Conservation (phyloP, 2,329 filamentous ascomycete species). For the Cercospora berteroae region DNA sequence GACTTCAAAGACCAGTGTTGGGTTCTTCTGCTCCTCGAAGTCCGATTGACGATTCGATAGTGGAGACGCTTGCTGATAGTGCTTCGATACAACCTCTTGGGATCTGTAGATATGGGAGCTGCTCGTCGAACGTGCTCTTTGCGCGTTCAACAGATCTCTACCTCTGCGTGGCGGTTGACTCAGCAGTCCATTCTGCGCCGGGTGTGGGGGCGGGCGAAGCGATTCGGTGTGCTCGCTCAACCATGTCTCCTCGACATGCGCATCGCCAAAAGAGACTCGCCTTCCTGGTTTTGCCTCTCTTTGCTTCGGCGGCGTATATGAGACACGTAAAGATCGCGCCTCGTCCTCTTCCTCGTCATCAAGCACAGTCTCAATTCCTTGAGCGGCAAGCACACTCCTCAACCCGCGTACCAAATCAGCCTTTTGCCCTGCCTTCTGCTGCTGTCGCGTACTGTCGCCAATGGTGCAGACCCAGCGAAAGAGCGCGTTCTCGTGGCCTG, state of each 20-base stretch:
- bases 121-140: conserved; percentile 29
- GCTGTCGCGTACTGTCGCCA: conserved; percentile 51
- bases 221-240: conserved; percentile 35
- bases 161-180: conserved; percentile 25
- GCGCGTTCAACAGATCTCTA: conserved; percentile 6
- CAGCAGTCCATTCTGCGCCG: conserved; percentile 16
- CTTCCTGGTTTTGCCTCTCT: conserved; percentile 37
- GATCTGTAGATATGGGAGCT: conserved; percentile 16
- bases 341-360: conserved; percentile 39
- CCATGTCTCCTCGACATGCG: conserved; percentile 53
- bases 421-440: conserved; percentile 19
- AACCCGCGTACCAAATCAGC: conserved; percentile 30
- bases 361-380: conserved; percentile 27
- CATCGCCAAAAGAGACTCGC: conserved; percentile 58
- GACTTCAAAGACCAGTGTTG: conserved; percentile 26
- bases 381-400: conserved; percentile 31
- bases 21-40: conserved; percentile 20
- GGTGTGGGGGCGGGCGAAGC: conserved; percentile 5
- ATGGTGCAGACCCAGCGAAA: conserved; percentile 78
- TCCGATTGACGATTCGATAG: conserved; percentile 22
- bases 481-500: conserved; percentile 72
- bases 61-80: conserved; percentile 19
- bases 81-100: conserved; percentile 20
- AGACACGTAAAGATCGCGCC: conserved; percentile 14
- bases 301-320: conserved; percentile 16